A percentile compares a stretch with the other conserved stretches of the same genome.
Conservation (phyloP, 768 basidiomycete species). For the Trametes punicea region DNA sequence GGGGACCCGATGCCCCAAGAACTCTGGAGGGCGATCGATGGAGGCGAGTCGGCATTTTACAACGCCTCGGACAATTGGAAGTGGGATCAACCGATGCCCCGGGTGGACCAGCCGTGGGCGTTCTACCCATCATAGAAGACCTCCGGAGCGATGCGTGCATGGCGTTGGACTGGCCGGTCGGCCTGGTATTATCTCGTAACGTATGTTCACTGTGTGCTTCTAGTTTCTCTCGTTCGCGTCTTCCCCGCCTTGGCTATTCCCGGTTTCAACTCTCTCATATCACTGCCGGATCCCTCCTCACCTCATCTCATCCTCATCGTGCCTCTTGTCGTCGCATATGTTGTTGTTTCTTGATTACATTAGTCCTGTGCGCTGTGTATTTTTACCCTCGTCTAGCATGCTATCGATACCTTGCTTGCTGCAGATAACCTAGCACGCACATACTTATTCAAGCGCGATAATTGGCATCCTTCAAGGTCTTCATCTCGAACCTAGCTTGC, state of each 20-base stretch:
- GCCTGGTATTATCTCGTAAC: constrained; percentile 22
- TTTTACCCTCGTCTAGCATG: constrained; percentile 27
- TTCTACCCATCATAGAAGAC: constrained; percentile 53
- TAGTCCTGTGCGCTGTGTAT: constrained; percentile 29
- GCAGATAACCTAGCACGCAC: constrained; percentile 18
- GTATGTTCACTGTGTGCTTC: constrained; percentile 21
- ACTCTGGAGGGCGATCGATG: constrained; percentile 68
- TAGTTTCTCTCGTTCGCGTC: constrained; percentile 7
- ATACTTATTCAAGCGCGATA: constrained; percentile 11
- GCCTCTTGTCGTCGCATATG: constrained; percentile 28
- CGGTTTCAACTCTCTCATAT: not conserved
- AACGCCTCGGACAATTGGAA: constrained; percentile 55
- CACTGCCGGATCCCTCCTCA: constrained; percentile 7
- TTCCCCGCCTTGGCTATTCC: not conserved
- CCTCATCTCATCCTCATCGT: constrained; percentile 3
- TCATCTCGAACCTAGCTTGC: not conserved
- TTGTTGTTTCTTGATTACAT: constrained; percentile 31
- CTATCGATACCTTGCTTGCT: constrained; percentile 26
- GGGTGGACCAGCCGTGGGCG: constrained; percentile 69
- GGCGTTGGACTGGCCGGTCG: constrained; percentile 9
- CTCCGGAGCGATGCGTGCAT: not conserved
- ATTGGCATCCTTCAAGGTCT: not conserved
- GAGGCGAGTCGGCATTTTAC: constrained; percentile 71
- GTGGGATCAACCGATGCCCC: constrained; percentile 67
- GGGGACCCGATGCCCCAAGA: constrained; percentile 56